phyloP scores from a whole-genome alignment of 2,329 filamentous ascomycete genomes.

The Helminthosporium solani region DNA sequence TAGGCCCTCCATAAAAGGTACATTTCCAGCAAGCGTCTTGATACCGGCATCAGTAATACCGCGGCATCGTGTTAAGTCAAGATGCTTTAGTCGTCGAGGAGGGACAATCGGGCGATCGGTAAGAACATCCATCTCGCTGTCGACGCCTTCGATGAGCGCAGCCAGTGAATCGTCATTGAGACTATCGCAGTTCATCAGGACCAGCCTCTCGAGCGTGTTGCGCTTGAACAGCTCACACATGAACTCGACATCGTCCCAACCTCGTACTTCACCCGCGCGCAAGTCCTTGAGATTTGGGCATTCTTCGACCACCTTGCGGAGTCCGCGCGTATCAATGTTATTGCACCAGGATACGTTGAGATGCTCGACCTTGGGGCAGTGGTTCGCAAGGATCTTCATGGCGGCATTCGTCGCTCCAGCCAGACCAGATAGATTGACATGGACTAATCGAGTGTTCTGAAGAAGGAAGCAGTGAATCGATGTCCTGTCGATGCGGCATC shows the following conservation, averaged over 20 bases:
- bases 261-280: conserved; percentile 75
- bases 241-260: conserved; percentile 73
- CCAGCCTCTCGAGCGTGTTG: conserved; percentile 79
- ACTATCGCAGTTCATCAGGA: conserved; percentile 77
- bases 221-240: conserved; percentile 73
- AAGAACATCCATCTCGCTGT: conserved; percentile 78
- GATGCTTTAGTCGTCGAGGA: conserved; percentile 73
- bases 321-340: conserved; percentile 74
- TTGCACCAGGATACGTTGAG: conserved; percentile 94
- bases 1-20: conserved; percentile 78
- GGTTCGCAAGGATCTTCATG: conserved; percentile 80
- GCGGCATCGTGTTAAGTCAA: conserved; percentile 80
- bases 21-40: conserved; percentile 68
- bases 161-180: conserved; percentile 73
- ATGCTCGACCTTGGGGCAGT: conserved; percentile 77
- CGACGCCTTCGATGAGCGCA: conserved; percentile 71
- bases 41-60: conserved; percentile 72
- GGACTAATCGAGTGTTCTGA: conserved; percentile 74
- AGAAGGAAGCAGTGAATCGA: conserved; percentile 77
- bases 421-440: conserved; percentile 83
- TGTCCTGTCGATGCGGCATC: conserved; percentile 79
- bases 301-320: conserved; percentile 69
- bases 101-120: conserved; percentile 75
- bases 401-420: conserved; percentile 77
- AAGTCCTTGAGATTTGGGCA: conserved; percentile 77